phyloP scores from a whole-genome alignment of 2,329 filamentous ascomycete species.

The Penicillium sp. region DNA sequence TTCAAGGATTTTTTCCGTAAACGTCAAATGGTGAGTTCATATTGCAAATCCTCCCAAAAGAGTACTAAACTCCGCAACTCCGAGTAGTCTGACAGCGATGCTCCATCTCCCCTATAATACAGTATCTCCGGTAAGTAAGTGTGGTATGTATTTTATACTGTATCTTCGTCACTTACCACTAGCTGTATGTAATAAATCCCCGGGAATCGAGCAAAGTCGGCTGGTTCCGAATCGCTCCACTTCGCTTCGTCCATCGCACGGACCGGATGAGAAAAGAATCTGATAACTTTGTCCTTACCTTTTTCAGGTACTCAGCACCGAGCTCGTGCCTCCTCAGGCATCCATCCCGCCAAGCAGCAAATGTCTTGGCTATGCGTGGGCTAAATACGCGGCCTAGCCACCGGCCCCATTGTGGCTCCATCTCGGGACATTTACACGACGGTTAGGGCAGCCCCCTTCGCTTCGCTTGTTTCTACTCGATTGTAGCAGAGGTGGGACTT shows the following conservation, averaged over 20 bases:
- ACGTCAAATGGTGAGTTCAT: no score
- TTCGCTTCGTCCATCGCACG: neutral
- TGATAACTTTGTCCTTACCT: constrained; percentile 2
- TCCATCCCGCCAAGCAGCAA: neutral
- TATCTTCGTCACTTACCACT: neutral
- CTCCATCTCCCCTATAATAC: neutral
- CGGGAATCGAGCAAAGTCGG: neutral
- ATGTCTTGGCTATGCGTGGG: constrained; percentile 2
- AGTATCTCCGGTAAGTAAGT: neutral
- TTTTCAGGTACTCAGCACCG: neutral
- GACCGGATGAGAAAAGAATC: constrained; percentile 5
- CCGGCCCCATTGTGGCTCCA: neutral
- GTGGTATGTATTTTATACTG: neutral
- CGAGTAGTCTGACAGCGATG: neutral
- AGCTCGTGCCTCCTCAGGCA: neutral
- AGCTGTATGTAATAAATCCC: neutral
- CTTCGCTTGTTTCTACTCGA: constrained; percentile 2
- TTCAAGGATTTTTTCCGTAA: neutral
- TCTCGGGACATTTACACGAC: constrained; percentile 3
- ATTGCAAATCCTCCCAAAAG: neutral
- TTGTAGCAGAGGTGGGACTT: neutral
- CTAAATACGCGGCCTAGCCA: neutral
- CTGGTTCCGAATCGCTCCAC: neutral
- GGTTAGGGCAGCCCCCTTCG: neutral
- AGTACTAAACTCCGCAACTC: constrained; percentile 1